Evolutionary conservation across 2,329 filamentous ascomycete species (phyloP).

Genomic region (Aspergillus alliaceus): DNA sequence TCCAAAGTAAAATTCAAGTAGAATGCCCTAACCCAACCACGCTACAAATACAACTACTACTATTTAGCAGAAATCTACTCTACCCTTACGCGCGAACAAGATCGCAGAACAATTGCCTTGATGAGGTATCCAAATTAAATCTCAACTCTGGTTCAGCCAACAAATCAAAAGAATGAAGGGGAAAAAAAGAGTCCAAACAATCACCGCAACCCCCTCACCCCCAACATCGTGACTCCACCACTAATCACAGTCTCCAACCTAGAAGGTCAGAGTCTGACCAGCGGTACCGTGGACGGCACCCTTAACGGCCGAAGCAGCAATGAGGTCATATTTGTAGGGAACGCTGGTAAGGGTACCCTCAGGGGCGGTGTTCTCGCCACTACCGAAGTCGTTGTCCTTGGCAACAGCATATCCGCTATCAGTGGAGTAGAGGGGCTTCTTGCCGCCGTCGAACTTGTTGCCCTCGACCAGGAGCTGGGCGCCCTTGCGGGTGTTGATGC

Average conservation of each 20-base stretch:
- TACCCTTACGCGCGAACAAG: too few species aligned
- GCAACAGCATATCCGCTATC: slow-evolving; percentile 47
- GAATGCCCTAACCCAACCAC: too few species aligned
- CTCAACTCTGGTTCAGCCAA: neutral
- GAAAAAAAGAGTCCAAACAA: neutral
- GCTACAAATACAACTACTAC: too few species aligned
- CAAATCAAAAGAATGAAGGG: neutral
- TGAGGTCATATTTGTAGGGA: slow-evolving; percentile 56
- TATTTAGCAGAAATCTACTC: too few species aligned
- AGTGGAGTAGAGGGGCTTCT: slow-evolving; percentile 48
- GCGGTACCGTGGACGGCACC: slow-evolving; percentile 41
- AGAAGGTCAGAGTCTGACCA: slow-evolving; percentile 37
- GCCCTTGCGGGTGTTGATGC: slow-evolving; percentile 58
- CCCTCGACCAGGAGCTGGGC: slow-evolving; percentile 63
- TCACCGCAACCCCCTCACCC: neutral
- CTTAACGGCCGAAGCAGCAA: slow-evolving; percentile 52
- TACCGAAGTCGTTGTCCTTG: slow-evolving; percentile 50
- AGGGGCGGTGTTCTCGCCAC: slow-evolving; percentile 50
- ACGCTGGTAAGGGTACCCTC: slow-evolving; percentile 52
- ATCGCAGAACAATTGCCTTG: neutral
- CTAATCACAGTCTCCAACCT: neutral
- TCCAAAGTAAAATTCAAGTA: too few species aligned
- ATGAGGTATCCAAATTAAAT: neutral
- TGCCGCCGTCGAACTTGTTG: slow-evolving; percentile 50
- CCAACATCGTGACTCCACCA: too few species aligned